Conservation (phyloP, 2,329 filamentous ascomycete genomes). For the Chaetomiaceae sp. region DNA sequence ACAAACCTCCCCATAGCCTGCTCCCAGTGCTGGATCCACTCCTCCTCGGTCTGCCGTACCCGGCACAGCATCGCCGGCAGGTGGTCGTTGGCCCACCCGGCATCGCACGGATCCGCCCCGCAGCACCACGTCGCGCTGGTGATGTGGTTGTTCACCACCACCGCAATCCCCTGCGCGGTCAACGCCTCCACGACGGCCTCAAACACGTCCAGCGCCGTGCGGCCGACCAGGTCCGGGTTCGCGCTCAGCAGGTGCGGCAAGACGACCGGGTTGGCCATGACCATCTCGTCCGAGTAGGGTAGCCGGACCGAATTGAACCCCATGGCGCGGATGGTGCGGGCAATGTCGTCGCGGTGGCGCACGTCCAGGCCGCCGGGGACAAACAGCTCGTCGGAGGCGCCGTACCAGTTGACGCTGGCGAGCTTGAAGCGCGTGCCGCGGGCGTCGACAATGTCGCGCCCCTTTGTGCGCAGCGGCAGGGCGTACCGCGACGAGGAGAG, state of each 20-base stretch:
- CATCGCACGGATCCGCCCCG: slow-evolving; percentile 63
- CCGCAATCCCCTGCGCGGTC: slow-evolving; percentile 58
- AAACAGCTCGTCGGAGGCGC: slow-evolving; percentile 62
- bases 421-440: slow-evolving; percentile 56
- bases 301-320: slow-evolving; percentile 69
- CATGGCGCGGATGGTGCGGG: slow-evolving; percentile 53
- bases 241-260: slow-evolving; percentile 48
- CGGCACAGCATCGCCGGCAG: slow-evolving; percentile 53
- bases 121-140: slow-evolving; percentile 66
- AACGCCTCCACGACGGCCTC: slow-evolving; percentile 54
- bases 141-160: slow-evolving; percentile 68
- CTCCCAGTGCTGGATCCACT: slow-evolving; percentile 65
- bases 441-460: slow-evolving; percentile 58
- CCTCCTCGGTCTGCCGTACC: slow-evolving; percentile 58
- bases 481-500: slow-evolving; percentile 42
- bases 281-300: slow-evolving; percentile 66
- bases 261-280: slow-evolving; percentile 55
- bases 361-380: slow-evolving; percentile 61
- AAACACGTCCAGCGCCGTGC: slow-evolving; percentile 57
- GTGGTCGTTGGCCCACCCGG: slow-evolving; percentile 62
- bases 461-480: slow-evolving; percentile 55
- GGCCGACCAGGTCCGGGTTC: slow-evolving; percentile 56
- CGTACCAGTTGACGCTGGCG: slow-evolving; percentile 66
- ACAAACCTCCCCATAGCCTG: slow-evolving; percentile 56
- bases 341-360: slow-evolving; percentile 57